Percentiles rank a stretch among this genome's conserved stretches.
Evolutionary conservation across 1,139 yeast genomes (phyloP).

Genomic region (Hansenula sp.): DNA sequence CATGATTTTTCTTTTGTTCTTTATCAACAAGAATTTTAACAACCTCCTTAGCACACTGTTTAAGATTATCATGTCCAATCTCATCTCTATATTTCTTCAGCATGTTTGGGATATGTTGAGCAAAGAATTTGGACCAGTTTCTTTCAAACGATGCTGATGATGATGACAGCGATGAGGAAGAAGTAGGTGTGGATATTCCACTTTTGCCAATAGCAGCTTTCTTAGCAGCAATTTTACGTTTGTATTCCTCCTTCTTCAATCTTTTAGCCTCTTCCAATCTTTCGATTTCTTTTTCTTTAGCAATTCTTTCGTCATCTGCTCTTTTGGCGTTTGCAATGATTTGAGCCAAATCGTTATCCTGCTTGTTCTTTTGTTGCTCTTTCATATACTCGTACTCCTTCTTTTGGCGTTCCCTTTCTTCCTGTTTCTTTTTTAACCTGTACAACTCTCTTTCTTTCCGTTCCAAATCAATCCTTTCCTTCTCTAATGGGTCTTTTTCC

Average conservation of each 20-base stretch:
- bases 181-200: constrained; percentile 3
- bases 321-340: constrained; percentile 19
- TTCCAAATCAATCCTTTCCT: constrained; percentile 20
- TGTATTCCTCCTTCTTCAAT: constrained; percentile 25
- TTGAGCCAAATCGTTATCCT: constrained; percentile 6
- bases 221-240: constrained; percentile 19
- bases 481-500: constrained; percentile 7
- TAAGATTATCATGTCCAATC: constrained; percentile 70
- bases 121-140: constrained; percentile 64
- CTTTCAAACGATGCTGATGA: constrained; percentile 27
- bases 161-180: constrained; percentile 1
- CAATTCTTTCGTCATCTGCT: constrained; percentile 11
- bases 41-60: constrained; percentile 76
- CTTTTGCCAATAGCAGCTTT: constrained; percentile 15
- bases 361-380: constrained; percentile 7
- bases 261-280: constrained; percentile 22
- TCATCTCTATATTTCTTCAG: constrained; percentile 62
- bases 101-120: constrained; percentile 75
- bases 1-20: constrained; percentile 46
- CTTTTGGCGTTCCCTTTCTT: constrained; percentile 7
- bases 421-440: constrained; percentile 8
- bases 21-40: constrained; percentile 60
- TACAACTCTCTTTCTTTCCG: constrained; percentile 14
- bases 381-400: constrained; percentile 4
- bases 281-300: constrained; percentile 19